Conservation (phyloP, 495 filamentous ascomycete species). For the Antarctomyces pellizariae region DNA sequence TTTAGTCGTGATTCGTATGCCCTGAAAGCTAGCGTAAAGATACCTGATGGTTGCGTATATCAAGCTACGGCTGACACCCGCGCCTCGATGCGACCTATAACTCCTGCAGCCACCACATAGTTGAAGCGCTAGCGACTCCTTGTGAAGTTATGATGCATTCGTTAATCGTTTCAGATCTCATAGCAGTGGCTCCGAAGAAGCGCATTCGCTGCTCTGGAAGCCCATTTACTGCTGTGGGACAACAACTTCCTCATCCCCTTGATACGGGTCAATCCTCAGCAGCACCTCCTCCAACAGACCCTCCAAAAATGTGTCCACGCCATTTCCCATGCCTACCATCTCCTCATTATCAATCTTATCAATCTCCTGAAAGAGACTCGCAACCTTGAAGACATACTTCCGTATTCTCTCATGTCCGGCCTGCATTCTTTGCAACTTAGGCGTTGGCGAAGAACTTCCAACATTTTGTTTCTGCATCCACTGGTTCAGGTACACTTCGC, state of each 20-base stretch:
- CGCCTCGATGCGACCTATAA: too few relatives aligned
- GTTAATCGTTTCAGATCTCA: too few relatives aligned
- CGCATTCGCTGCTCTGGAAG: too few relatives aligned
- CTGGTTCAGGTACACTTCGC: constrained; percentile 40
- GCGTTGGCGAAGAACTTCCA: constrained; percentile 15
- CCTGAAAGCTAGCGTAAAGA: too few relatives aligned
- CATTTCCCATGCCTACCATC: constrained; percentile 78
- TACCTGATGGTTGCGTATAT: too few relatives aligned
- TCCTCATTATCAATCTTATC: constrained; percentile 63
- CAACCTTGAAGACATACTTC: constrained; percentile 51
- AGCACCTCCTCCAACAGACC: constrained; percentile 85
- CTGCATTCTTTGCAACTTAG: constrained; percentile 35
- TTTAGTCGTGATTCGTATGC: too few relatives aligned
- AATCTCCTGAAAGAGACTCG: constrained; percentile 59
- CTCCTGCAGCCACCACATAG: too few relatives aligned
- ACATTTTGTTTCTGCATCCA: constrained; percentile 15
- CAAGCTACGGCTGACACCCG: too few relatives aligned
- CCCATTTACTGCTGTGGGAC: too few relatives aligned
- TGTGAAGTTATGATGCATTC: too few relatives aligned
- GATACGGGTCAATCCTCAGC: constrained; percentile 69
- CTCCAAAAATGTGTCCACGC: constrained; percentile 68
- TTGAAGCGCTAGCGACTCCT: too few relatives aligned
- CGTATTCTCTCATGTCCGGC: constrained; percentile 64
- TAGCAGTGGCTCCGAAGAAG: too few relatives aligned
- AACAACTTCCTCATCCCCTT: constrained; percentile 33